Percentiles rank a stretch among this genome's conserved stretches.
phyloP scores from a whole-genome alignment of 148 eudicot genomes.

The Heliosperma pusillum region DNA sequence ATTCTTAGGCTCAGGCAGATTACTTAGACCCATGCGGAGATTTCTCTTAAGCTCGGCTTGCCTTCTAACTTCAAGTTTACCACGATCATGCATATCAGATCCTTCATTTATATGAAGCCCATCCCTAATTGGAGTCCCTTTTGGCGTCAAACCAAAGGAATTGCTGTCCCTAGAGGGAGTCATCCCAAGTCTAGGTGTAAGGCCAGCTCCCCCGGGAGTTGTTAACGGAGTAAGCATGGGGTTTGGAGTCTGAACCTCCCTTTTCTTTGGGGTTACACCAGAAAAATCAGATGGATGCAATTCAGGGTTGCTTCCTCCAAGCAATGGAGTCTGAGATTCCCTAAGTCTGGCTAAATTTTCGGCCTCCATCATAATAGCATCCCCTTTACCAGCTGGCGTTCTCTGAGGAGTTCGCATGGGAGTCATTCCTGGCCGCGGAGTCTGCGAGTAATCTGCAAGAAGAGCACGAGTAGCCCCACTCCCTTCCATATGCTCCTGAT shows the following conservation, averaged over 20 bases:
- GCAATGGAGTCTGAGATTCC: constrained; percentile 90
- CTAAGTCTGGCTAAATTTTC: constrained; percentile 83
- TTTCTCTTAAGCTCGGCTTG: constrained; percentile 80
- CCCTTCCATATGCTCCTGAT: constrained; percentile 80
- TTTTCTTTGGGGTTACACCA: constrained; percentile 95
- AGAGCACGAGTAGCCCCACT: constrained; percentile 96
- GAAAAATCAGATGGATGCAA: constrained; percentile 97
- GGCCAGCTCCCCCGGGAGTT: constrained; percentile 73
- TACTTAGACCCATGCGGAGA: constrained; percentile 72
- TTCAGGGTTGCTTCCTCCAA: constrained; percentile 95
- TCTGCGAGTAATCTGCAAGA: constrained; percentile 83
- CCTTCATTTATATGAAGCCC: constrained; percentile 95
- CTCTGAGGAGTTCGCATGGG: constrained; percentile 94
- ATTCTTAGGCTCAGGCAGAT: constrained; percentile 90
- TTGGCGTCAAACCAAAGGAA: constrained; percentile 79
- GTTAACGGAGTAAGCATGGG: constrained; percentile 78
- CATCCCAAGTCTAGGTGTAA: constrained; percentile 86
- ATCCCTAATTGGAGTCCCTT: constrained; percentile 93
- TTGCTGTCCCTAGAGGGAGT: constrained; percentile 80
- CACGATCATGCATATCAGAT: constrained; percentile 70
- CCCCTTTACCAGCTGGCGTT: constrained; percentile 95
- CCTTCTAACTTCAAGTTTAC: constrained; percentile 66
- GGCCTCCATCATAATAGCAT: constrained; percentile 99
- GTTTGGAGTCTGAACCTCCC: constrained; percentile 89
- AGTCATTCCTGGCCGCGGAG: constrained; percentile 92